These are phyloP conservation scores for Calonectria naviculata DNA, from an alignment of 2,329 filamentous ascomycete species.

Conservation along the genomic window DNA sequence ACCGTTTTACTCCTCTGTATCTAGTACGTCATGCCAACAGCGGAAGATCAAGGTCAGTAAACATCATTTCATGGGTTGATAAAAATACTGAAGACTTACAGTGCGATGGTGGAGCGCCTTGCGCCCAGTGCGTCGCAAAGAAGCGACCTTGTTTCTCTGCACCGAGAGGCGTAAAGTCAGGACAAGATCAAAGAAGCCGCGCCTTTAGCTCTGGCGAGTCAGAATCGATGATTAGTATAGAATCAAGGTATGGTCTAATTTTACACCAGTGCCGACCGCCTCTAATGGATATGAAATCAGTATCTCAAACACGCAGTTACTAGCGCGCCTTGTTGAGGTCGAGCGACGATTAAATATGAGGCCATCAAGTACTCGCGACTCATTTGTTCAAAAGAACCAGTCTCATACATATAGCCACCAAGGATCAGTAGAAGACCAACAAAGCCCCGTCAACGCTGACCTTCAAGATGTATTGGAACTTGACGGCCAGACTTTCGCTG, in stretches of 20 bases:
- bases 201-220: background rate
- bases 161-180: conserved; percentile 9
- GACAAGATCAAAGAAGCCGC: background rate
- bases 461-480: conserved; percentile 25
- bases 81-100: too few relatives aligned
- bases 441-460: conserved; percentile 10
- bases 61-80: background rate
- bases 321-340: background rate
- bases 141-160: conserved; percentile 22
- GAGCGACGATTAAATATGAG: conserved; percentile 6
- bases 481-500: conserved; percentile 31
- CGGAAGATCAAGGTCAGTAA: conserved; percentile 30
- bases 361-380: background rate
- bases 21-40: conserved; percentile 32
- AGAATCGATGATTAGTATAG: background rate
- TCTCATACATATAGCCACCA: background rate
- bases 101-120: conserved; percentile 33
- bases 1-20: background rate
- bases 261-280: too few relatives aligned
- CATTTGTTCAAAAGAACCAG: background rate
- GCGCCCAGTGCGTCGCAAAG: conserved; percentile 24
- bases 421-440: conserved; percentile 5
- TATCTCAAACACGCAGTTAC: background rate
- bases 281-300: background rate
- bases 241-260: background rate